phyloP scores from a whole-genome alignment of 768 basidiomycete genomes.

The Postia placenta region DNA sequence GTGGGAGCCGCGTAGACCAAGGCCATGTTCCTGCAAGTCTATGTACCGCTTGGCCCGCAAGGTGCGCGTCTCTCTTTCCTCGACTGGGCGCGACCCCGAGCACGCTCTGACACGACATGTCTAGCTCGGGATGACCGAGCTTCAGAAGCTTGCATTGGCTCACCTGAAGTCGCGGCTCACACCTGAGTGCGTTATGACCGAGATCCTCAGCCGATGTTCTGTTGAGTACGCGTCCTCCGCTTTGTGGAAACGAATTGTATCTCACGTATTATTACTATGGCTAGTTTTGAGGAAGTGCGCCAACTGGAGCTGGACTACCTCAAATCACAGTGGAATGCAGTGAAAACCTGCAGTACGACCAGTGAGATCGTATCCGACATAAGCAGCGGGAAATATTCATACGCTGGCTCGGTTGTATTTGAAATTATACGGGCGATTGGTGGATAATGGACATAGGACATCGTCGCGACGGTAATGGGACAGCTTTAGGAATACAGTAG shows the following conservation, averaged over 20 bases:
- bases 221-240: too few relatives aligned
- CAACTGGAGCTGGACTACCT: not conserved
- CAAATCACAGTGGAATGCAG: not conserved
- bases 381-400: not conserved
- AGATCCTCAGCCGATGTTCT: not conserved
- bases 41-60: slow-evolving; percentile 1
- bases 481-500: too few relatives aligned
- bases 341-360: not conserved
- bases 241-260: not conserved
- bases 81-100: too few relatives aligned
- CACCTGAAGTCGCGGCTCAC: not conserved
- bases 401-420: not conserved
- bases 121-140: too few relatives aligned
- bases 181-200: not conserved
- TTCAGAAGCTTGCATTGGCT: not conserved
- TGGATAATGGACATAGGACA: too few relatives aligned
- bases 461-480: too few relatives aligned
- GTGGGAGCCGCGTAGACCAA: not conserved
- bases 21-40: not conserved
- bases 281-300: not conserved
- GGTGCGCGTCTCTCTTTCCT: too few relatives aligned
- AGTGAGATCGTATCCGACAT: not conserved
- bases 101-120: too few relatives aligned
- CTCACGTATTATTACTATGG: not conserved
- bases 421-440: not conserved